Evolutionary conservation across 352 stramenopile genomes (phyloP), one percentile per base, ranked within the genome.

Genomic region (Phytophthora colocasiae): DNA sequence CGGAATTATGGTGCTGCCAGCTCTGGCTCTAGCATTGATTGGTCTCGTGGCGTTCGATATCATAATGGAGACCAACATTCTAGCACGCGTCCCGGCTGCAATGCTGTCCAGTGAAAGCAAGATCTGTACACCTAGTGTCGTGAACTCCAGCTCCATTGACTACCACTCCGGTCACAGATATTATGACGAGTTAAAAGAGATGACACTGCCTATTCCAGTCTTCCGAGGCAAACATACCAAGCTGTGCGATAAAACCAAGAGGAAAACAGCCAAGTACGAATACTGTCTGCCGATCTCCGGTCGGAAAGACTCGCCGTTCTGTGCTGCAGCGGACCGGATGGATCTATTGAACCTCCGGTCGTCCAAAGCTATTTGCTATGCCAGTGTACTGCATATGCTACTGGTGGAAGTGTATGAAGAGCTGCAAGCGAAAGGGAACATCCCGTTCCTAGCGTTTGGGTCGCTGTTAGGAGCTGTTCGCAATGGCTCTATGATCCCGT

Each of bases 391-490:
- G 55, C 75, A 88, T 55, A 73, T 88, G 66, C 55, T 88, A 22
- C 63, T 88, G 14, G 45, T 83, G 9, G 80, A 88, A 49, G 74
- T 84, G 2, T 85, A 85, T 53, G 68, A 74, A 31, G 71, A 86
- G 55, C 57, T 88, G 10, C 15, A 69, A 17, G 57, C 36, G 0
- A 48, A 69, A 14, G 60, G 63, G 2, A 71, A 58, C 10, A 48
- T 66, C 32, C 80, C 80, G 32, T 59, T 70, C 34, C 22, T 89
- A 19, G 50, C 73, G 4, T 89, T 70, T 19, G 80, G 80, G 34
- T 76, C 80, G 44, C 43, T 88, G 38, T 63, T 88, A 1, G 79
- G 79, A 38, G 79, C 76, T 17, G 58, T 89, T 12, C 77, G 77
- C 39, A 77, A 83, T 41, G 52, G 38, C 0, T 79, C 73, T 50